These are phyloP conservation scores for Zanthoxylum bungeanum DNA, from an alignment of 345 rosid species.

Conservation along the genomic window DNA sequence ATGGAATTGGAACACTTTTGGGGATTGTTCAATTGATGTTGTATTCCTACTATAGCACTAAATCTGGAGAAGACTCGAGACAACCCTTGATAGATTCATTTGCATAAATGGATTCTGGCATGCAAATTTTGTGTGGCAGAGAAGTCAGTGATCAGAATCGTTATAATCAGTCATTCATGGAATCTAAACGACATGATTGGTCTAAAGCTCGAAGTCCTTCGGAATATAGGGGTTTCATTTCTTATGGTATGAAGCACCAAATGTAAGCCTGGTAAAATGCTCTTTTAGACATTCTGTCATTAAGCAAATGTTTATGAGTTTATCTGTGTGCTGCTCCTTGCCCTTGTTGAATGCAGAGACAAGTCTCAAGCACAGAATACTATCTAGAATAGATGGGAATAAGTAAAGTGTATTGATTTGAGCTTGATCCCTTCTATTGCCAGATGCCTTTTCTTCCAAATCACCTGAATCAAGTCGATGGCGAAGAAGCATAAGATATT, in stretches of 20 bases:
- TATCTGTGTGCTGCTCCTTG: background rate
- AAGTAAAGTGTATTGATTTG: background rate
- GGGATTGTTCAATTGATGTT: slow-evolving; percentile 36
- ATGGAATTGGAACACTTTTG: slow-evolving; percentile 48
- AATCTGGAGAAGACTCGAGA: slow-evolving; percentile 21
- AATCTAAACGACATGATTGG: background rate
- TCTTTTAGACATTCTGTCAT: background rate
- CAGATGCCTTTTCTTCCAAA: background rate
- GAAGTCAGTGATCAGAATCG: background rate
- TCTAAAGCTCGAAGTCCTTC: background rate
- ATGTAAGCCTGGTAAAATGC: background rate
- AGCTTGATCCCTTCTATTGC: background rate
- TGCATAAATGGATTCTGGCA: slow-evolving; percentile 2
- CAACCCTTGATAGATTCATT: slow-evolving; percentile 35
- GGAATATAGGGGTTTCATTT: background rate
- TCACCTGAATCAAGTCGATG: background rate
- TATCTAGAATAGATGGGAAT: background rate
- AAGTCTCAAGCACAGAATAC: background rate
- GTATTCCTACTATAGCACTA: slow-evolving; percentile 30
- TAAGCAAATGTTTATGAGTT: background rate
- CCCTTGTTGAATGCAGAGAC: background rate
- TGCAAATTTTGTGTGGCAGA: background rate
- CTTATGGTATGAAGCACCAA: background rate
- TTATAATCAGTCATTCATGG: background rate
- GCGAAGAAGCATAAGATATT: background rate